These are phyloP conservation scores for Chaetothyriales sp. DNA, from an alignment of 2,329 filamentous ascomycete species.

Conservation along the genomic window DNA sequence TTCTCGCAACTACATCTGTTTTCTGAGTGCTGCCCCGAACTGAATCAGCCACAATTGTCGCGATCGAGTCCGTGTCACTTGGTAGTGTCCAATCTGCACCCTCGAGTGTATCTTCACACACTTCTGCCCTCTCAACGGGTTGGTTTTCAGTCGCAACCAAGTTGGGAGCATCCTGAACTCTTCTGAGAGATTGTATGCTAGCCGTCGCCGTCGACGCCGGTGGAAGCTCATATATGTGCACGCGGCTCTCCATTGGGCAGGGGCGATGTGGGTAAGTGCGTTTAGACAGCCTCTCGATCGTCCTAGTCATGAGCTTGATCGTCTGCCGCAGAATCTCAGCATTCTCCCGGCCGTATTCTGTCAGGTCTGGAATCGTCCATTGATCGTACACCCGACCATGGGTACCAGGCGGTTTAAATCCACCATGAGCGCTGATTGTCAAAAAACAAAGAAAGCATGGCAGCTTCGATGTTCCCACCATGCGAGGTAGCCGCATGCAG, in stretches of 20 bases:
- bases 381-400: constrained; percentile 17
- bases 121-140: too few species aligned
- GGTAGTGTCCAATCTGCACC: too few species aligned
- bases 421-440: constrained; percentile 11
- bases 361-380: constrained; percentile 17
- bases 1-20: too few species aligned
- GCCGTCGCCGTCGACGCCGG: too few species aligned
- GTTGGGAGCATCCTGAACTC: too few species aligned
- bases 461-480: constrained; percentile 17
- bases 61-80: too few species aligned
- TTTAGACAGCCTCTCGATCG: neutral
- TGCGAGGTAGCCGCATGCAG: constrained; percentile 2
- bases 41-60: too few species aligned
- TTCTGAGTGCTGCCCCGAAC: too few species aligned
- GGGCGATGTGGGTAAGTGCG: neutral
- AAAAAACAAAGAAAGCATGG: constrained; percentile 19
- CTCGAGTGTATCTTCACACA: too few species aligned
- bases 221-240: neutral
- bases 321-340: constrained; percentile 1
- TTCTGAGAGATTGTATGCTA: too few species aligned
- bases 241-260: neutral
- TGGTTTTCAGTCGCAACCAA: too few species aligned
- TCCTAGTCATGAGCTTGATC: constrained; percentile 2
- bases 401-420: constrained; percentile 8
- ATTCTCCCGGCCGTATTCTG: constrained; percentile 4